These are phyloP conservation scores for Arachnomyces sp. DNA, from an alignment of 2,329 filamentous ascomycete species.

Conservation along the genomic window DNA sequence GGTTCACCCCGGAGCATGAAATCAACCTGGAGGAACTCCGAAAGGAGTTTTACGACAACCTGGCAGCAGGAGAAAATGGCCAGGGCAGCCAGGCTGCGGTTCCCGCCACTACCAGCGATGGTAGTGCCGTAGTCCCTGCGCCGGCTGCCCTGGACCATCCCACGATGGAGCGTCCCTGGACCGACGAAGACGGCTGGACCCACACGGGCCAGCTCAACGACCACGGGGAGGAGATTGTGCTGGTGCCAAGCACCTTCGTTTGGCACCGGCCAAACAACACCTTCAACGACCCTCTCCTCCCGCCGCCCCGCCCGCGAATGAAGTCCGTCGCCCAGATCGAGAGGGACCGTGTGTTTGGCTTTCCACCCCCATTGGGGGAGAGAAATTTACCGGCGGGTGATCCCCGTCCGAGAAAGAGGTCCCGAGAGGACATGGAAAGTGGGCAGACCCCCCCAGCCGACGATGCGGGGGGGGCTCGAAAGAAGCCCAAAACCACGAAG, in stretches of 20 bases:
- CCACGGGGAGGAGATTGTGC: slow-evolving; percentile 21
- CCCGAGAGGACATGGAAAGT: too few relatives aligned
- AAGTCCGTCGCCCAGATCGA: slow-evolving; percentile 21
- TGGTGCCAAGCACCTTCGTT: slow-evolving; percentile 17
- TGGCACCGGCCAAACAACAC: slow-evolving; percentile 21
- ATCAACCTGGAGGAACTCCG: slow-evolving; percentile 10
- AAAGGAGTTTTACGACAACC: slow-evolving; percentile 8
- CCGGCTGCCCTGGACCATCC: slow-evolving; percentile 12
- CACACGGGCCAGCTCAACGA: slow-evolving; percentile 23
- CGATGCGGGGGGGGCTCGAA: too few relatives aligned
- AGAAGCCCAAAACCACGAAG: slow-evolving; percentile 3
- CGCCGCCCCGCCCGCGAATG: slow-evolving; percentile 19
- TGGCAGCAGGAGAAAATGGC: too few relatives aligned
- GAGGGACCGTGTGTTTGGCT: slow-evolving; percentile 24
- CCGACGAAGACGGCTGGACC: slow-evolving; percentile 23
- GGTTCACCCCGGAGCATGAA: slow-evolving; percentile 12
- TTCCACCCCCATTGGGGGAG: slow-evolving; percentile 23
- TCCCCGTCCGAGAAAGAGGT: slow-evolving; percentile 4
- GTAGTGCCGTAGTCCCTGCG: not conserved
- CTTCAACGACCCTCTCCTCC: slow-evolving; percentile 19
- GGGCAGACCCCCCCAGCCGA: too few relatives aligned
- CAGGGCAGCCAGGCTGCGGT: not conserved
- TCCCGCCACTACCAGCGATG: too few relatives aligned
- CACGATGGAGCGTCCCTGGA: slow-evolving; percentile 16
- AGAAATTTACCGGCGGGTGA: slow-evolving; percentile 21